Evolutionary conservation across 495 filamentous ascomycete species (phyloP).

Genomic region (Pyronema domesticum): DNA sequence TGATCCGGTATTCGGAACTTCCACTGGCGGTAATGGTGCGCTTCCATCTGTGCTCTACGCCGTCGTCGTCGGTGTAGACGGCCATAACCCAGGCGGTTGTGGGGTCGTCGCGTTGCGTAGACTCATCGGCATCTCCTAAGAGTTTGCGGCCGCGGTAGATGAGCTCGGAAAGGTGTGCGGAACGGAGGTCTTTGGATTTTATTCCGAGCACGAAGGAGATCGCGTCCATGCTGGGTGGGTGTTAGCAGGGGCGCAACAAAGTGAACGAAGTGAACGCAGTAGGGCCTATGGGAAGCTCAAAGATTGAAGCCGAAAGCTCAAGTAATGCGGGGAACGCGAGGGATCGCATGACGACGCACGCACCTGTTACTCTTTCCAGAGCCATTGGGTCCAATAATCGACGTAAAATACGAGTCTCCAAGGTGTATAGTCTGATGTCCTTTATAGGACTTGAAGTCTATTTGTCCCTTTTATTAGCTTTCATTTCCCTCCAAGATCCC

Average conservation of each 20-base stretch:
- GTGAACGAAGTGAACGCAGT: not conserved
- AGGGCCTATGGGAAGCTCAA: no score
- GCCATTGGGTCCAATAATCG: constrained; percentile 97
- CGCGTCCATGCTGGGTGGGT: constrained; percentile 72
- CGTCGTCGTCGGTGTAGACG: constrained; percentile 93
- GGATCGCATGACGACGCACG: not conserved
- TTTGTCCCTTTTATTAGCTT: constrained; percentile 2
- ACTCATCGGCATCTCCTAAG: constrained; percentile 32
- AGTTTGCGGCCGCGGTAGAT: constrained; percentile 92
- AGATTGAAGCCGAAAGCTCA: no score
- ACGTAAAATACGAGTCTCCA: constrained; percentile 97
- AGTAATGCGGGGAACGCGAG: not conserved
- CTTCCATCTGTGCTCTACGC: constrained; percentile 88
- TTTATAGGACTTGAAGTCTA: constrained; percentile 99
- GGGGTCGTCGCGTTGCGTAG: constrained; percentile 49
- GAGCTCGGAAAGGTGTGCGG: constrained; percentile 81
- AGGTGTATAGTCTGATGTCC: constrained; percentile 84
- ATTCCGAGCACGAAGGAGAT: constrained; percentile 98
- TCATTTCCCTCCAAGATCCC: not conserved
- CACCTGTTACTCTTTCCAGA: constrained; percentile 99
- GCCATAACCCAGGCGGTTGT: constrained; percentile 97
- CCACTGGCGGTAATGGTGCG: constrained; percentile 77
- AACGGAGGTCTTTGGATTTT: constrained; percentile 91
- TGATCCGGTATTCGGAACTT: constrained; percentile 90
- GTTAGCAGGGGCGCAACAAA: not conserved